Conservation (phyloP, 768 basidiomycete genomes). For the Tulasnella sp. region DNA sequence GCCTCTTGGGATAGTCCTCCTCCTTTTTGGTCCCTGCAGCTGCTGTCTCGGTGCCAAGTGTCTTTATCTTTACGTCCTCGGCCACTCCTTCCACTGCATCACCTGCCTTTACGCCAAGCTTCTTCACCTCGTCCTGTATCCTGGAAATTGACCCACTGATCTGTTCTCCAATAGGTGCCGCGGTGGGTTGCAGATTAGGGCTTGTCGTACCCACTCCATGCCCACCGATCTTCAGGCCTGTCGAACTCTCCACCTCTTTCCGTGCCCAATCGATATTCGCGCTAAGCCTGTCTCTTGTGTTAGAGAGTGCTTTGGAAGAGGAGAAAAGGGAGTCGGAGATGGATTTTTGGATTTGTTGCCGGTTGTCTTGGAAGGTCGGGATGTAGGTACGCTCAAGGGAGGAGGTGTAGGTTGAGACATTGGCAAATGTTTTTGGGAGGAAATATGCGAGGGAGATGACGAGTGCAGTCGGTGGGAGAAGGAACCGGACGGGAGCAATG, state of each 20-base stretch:
- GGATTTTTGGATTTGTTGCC: constrained; percentile 19
- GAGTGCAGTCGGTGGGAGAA: constrained; percentile 68
- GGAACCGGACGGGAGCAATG: constrained; percentile 48
- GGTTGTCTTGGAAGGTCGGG: constrained; percentile 57
- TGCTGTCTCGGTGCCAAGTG: background rate
- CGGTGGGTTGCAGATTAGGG: background rate
- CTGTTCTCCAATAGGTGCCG: background rate
- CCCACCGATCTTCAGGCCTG: constrained; percentile 55
- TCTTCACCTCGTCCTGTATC: constrained; percentile 6
- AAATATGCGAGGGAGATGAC: constrained; percentile 64
- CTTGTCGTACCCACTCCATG: background rate
- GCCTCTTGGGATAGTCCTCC: constrained; percentile 5
- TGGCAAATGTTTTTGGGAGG: constrained; percentile 70
- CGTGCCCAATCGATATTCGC: constrained; percentile 34
- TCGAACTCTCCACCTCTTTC: constrained; percentile 37
- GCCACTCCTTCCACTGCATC: background rate
- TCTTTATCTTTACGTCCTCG: background rate
- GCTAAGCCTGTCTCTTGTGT: constrained; percentile 51
- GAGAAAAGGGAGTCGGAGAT: constrained; percentile 29
- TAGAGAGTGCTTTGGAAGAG: constrained; percentile 46
- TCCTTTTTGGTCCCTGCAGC: background rate
- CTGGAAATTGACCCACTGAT: background rate
- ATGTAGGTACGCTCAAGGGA: constrained; percentile 59
- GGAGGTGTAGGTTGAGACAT: constrained; percentile 53
- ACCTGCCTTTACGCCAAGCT: constrained; percentile 1